Base-by-base conservation (phyloP, 2,329 filamentous ascomycete genomes). In the Monosporascus ibericus region DNA sequence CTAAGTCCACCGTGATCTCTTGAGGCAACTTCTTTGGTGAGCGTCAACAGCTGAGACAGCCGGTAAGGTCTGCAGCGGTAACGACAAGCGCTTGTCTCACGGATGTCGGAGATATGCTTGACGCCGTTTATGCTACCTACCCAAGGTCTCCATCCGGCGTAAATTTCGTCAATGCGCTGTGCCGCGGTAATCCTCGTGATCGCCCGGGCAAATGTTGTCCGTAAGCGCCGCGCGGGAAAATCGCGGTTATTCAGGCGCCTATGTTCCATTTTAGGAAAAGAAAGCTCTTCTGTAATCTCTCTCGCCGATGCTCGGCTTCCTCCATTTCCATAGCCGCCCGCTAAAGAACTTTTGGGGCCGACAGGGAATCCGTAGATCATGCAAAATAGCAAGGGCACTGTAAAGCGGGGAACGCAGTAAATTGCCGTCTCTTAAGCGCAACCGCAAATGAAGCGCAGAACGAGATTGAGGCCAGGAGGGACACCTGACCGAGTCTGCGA, bases 401-500 rank as follows among this genome's bases (percentile, higher is more conserved):
- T 20, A 22, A 20, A 24, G n/a, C 40, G 40, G 22, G 5, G 2
- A 20, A 25, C n/a, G 18, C 11, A 42, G 9, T 14, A 14, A 22
- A 8, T 44, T 24, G 22, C 24, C 24, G 24, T 46, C 24, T 46
- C 42, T 17, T n/a, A 46, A 46, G 42, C 42, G 42, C 42, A 46
- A 46, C 17, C 24, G 42, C 24, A 30, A 30, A 25, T 15, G 14
- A 46, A 15, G 20, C 20, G 24, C 42, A 46, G 39, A 46, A 25
- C 14, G 24, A 7, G 8, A 46, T 14, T 25, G 25, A 27, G n/a
- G 24, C n/a, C 42, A 46, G 22, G 39, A 46, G 22, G 6, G 36
- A 44, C 49, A 51, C 51, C 25, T 42, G 40, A 51, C 48, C 51
- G 47, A 55, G 52, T 49, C 48, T 54, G 55, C 56, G 48, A 56